These are phyloP conservation scores for Alternaria triticimaculans DNA, from an alignment of 2,329 filamentous ascomycete genomes.

Conservation along the genomic window DNA sequence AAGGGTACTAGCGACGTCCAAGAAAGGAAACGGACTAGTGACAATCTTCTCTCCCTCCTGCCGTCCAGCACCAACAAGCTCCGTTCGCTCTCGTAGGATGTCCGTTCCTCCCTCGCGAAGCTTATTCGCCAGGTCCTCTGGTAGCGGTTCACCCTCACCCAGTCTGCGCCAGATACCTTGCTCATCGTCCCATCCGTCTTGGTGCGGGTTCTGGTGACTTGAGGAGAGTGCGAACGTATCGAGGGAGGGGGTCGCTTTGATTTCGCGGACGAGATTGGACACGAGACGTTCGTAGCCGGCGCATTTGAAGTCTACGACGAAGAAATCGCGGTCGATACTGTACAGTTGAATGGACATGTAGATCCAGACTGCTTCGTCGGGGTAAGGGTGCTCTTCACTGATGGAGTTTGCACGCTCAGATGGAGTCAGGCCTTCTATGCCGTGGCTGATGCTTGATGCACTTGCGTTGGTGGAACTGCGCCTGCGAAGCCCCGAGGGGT, in stretches of 20 bases:
- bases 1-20: constrained; percentile 89
- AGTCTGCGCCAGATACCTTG: constrained; percentile 44
- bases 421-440: constrained; percentile 35
- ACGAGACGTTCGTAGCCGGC: constrained; percentile 93
- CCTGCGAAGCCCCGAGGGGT: constrained; percentile 31
- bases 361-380: constrained; percentile 79
- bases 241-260: constrained; percentile 37
- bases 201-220: constrained; percentile 22
- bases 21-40: constrained; percentile 91
- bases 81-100: constrained; percentile 47
- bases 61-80: constrained; percentile 56
- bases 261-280: constrained; percentile 49
- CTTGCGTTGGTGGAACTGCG: constrained; percentile 45
- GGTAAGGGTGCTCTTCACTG: constrained; percentile 45
- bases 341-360: constrained; percentile 82
- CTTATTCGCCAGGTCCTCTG: constrained; percentile 38
- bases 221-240: constrained; percentile 25
- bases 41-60: constrained; percentile 87
- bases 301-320: constrained; percentile 98
- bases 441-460: constrained; percentile 36
- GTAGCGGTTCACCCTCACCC: constrained; percentile 40
- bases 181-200: constrained; percentile 45
- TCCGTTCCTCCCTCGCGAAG: constrained; percentile 43
- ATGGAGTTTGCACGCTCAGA: constrained; percentile 21
- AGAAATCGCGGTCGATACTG: constrained; percentile 83